Evolutionary conservation across 1,139 yeast species (phyloP), one percentile per base, ranked within the genome.

Genomic region (Lodderomyces margitis): DNA sequence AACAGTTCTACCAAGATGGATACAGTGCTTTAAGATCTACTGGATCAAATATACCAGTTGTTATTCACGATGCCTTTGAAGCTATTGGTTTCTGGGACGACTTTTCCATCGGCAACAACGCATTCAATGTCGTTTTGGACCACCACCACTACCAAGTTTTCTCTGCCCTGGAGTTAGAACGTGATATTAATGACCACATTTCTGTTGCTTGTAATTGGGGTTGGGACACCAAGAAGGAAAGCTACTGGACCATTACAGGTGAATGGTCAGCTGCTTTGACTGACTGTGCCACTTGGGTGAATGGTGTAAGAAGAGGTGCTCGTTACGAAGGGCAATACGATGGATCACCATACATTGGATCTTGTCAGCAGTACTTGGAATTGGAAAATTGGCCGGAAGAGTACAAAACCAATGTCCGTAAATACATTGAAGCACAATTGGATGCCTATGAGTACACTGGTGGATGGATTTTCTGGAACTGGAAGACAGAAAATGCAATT

Each of bases 181-280:
- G 80, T 52, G 45, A 64, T 40, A 71, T 84, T 46, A 83, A 79
- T 46, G 77, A 80, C 23, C 95, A 87, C 54, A 57, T 91, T 40
- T 49, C 62, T 9, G 64, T 67, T 40, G 91, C 87, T 7, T 86
- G 95, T 61, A 51, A 58, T 17, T 78, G 78, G 73, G 95, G 92
- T 39, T 45, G 59, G 28, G 65, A 63, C 37, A 67, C 80, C 35
- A 50, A 56, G 35, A 48, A 61, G 32, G 95, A 87, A 59, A 58
- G 64, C 54, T 83, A 83, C 62, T 85, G 95, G 87, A 77, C 79
- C 44, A 77, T 91, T 24, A 74, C 80, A 44, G 98, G 98, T 46
- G 98, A 92, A 70, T 92, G 92, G 85, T 76, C 94, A 23, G 97
- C 94, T 15, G 97, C 98, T 1, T 71, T 91, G 52, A 88, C 96